A percentile compares a stretch with the other conserved stretches of the same genome.
phyloP scores from a whole-genome alignment of 306 rosid genomes.

The Pyrus bretschneideri region DNA sequence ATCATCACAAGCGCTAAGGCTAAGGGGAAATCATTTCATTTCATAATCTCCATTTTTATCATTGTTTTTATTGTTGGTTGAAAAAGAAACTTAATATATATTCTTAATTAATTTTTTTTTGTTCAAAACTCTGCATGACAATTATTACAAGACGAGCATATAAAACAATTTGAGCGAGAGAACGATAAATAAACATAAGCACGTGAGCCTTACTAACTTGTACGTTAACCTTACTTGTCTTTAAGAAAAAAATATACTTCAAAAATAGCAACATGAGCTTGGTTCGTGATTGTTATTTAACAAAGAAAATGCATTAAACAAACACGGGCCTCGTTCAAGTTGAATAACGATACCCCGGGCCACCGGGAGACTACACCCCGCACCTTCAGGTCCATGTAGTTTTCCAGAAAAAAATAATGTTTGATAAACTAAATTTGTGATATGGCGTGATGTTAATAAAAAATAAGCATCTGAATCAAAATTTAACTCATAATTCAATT shows the following conservation, averaged over 20 bases:
- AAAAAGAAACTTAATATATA: neutral
- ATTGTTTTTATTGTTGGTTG: no score
- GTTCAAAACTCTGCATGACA: neutral
- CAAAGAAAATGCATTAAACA: slow-evolving; percentile 20
- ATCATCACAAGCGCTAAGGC: no score
- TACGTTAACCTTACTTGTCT: slow-evolving; percentile 6
- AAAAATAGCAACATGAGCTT: neutral
- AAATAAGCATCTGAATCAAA: no score
- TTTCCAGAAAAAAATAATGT: no score
- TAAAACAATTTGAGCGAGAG: neutral
- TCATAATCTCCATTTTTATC: no score
- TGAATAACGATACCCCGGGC: neutral
- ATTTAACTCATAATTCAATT: no score
- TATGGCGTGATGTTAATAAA: no score
- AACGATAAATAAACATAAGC: slow-evolving; percentile 1
- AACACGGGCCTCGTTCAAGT: neutral
- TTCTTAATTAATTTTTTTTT: neutral
- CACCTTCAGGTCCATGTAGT: no score
- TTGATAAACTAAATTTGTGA: no score
- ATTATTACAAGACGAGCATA: slow-evolving; percentile 1
- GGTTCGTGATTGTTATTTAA: neutral
- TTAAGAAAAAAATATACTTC: neutral
- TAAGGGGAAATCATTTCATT: no score
- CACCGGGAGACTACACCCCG: neutral
- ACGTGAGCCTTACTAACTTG: slow-evolving; percentile 33